These are phyloP conservation scores for Lactarius pseudohatsudake DNA, from an alignment of 768 basidiomycete genomes.

Conservation along the genomic window DNA sequence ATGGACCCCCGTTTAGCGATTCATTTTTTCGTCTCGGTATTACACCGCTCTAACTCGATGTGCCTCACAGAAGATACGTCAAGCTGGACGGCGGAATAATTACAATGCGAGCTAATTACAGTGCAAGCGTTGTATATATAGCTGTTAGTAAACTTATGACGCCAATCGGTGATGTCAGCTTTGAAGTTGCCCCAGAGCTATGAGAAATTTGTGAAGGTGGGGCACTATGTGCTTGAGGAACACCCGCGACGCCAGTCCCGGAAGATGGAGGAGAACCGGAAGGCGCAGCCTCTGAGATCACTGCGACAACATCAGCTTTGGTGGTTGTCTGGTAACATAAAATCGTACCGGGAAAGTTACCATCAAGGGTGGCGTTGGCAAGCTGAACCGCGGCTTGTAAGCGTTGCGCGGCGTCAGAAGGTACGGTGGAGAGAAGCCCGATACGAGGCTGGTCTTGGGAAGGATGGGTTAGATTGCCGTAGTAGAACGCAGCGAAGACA, in stretches of 20 bases:
- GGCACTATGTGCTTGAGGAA: slow-evolving; percentile 29
- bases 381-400: slow-evolving; percentile 39
- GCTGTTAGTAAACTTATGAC: slow-evolving; percentile 16
- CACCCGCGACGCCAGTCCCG: slow-evolving; percentile 24
- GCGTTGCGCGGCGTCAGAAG: slow-evolving; percentile 47
- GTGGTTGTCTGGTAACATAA: not conserved
- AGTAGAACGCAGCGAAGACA: slow-evolving; percentile 66
- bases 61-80: not conserved
- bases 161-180: not conserved
- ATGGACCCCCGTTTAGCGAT: not conserved
- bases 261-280: slow-evolving; percentile 34
- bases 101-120: not conserved
- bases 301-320: slow-evolving; percentile 33
- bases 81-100: not conserved
- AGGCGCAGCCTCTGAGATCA: slow-evolving; percentile 44
- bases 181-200: not conserved
- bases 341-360: slow-evolving; percentile 36
- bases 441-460: slow-evolving; percentile 66
- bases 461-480: slow-evolving; percentile 68
- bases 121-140: slow-evolving; percentile 10
- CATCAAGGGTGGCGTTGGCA: slow-evolving; percentile 34
- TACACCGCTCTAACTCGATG: not conserved
- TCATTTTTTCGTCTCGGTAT: not conserved
- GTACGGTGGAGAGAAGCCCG: slow-evolving; percentile 71
- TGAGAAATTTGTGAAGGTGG: slow-evolving; percentile 3